Evolutionary conservation across 2,329 filamentous ascomycete species (phyloP), one percentile per base, ranked within the genome.

Genomic region (Pyricularia sp.): DNA sequence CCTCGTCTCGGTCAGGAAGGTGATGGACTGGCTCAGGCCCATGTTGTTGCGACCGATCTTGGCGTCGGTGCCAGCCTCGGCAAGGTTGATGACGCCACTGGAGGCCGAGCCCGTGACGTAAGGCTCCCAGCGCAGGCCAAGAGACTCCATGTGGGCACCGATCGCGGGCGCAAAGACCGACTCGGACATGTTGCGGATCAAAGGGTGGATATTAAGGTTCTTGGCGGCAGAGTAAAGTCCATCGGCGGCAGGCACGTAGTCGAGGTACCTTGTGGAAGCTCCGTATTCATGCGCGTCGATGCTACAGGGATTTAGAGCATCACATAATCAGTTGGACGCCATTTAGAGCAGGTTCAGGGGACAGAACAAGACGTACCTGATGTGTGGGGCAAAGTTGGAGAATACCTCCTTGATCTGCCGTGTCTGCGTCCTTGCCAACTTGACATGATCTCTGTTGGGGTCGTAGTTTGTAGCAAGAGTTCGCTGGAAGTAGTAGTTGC

Each of bases 361-460:
- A 9, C 24, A 13, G 22, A 28, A 26, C 9, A 24, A 24, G n/a
- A 26, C 53, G 13, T 57, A 57, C 53, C 53, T 49, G 19, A 63
- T 49, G 28, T 63, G 62, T n/a, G 62, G 62, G n/a, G 26, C 30
- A 35, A 55, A 63, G 2, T 55, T n/a, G 35, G 22, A 33, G 22
- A 63, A 31, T 4, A 57, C 13, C 16, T 31, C 26, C 62, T 63
- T 63, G 24, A 63, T 55, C n/a, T 55, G 28, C 22, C 62, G 62
- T 2, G 62, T 63, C 44, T 63, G 62, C 16, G 13, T 26, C n/a
- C 62, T 28, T 16, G 62, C 62, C n/a, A 63, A 33, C 49, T 63
- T 63, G 28, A 49, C 44, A 49, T 63, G 62, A 31, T 63, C 62
- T 26, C 62, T 44, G 62, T 63, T 63, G 16, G 62, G 62, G 62